Percentiles rank a stretch among this genome's conserved stretches.
Conservation (phyloP, 2,329 filamentous ascomycete genomes). For the Microcera coccophila region DNA sequence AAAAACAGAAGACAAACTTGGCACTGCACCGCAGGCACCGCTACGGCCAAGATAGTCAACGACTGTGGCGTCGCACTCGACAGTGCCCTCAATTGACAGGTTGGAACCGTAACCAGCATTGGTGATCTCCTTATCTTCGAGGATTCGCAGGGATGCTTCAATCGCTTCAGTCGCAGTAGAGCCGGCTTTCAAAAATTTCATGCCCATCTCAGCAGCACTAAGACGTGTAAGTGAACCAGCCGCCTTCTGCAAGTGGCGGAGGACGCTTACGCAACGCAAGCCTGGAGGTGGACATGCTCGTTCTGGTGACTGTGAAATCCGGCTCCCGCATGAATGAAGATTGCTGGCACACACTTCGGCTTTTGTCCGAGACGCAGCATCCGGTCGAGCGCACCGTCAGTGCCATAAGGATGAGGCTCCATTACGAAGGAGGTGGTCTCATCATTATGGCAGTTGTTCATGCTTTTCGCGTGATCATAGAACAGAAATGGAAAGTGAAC, state of each 20-base stretch:
- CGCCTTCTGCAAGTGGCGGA: too few relatives aligned
- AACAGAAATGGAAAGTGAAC: slow-evolving; percentile 7
- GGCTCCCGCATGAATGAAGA: slow-evolving; percentile 93
- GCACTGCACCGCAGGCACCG: slow-evolving; percentile 86
- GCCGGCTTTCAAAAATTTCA: slow-evolving; percentile 75
- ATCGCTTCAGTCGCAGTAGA: slow-evolving; percentile 82
- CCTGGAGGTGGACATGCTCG: slow-evolving; percentile 76
- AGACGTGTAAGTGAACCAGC: slow-evolving; percentile 8
- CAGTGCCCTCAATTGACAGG: slow-evolving; percentile 79
- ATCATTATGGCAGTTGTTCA: slow-evolving; percentile 30
- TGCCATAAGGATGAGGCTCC: slow-evolving; percentile 42
- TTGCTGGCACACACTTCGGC: slow-evolving; percentile 55
- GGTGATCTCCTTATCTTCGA: slow-evolving; percentile 93
- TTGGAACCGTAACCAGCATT: slow-evolving; percentile 97
- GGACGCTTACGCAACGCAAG: slow-evolving; percentile 74
- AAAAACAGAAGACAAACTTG: slow-evolving; percentile 59
- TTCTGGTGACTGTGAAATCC: slow-evolving; percentile 89
- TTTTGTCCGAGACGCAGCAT: slow-evolving; percentile 34
- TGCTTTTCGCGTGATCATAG: slow-evolving; percentile 27
- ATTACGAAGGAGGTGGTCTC: slow-evolving; percentile 39
- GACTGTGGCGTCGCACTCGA: slow-evolving; percentile 92
- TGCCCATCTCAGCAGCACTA: slow-evolving; percentile 79
- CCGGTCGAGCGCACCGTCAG: slow-evolving; percentile 42
- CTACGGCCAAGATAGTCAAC: slow-evolving; percentile 89
- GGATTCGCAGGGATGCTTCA: slow-evolving; percentile 78